A percentile compares a stretch with the other conserved stretches of the same genome.
Evolutionary conservation across 2,329 filamentous ascomycete species (phyloP).

Genomic region (Juglanconis oblonga): DNA sequence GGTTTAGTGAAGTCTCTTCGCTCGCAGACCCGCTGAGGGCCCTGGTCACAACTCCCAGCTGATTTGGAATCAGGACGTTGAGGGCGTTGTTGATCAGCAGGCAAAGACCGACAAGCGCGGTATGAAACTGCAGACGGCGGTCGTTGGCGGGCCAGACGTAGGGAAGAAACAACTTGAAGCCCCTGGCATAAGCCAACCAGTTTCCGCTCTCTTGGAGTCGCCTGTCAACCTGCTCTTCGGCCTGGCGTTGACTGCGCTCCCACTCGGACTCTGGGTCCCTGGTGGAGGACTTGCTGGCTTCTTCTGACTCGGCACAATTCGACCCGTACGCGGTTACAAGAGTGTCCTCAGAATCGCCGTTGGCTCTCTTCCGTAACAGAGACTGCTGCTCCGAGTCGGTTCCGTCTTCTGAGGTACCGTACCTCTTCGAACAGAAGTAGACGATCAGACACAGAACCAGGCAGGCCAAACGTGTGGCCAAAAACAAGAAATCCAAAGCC

Average conservation of each 20-base stretch:
- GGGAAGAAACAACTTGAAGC: constrained; percentile 74
- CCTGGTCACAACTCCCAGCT: constrained; percentile 77
- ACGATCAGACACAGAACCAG: constrained; percentile 33
- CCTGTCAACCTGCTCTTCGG: constrained; percentile 60
- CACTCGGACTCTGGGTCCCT: constrained; percentile 50
- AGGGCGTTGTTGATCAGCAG: constrained; percentile 69
- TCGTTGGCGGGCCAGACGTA: constrained; percentile 75
- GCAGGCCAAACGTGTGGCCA: constrained; percentile 31
- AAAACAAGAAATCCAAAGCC: constrained; percentile 29
- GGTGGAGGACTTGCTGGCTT: constrained; percentile 23
- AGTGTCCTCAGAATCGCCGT: constrained; percentile 20
- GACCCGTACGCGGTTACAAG: constrained; percentile 15
- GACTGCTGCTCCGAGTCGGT: constrained; percentile 58
- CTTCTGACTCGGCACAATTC: constrained; percentile 7
- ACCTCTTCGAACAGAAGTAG: constrained; percentile 25
- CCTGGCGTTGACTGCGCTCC: constrained; percentile 51
- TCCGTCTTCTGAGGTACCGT: constrained; percentile 21
- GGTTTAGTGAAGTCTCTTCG: constrained; percentile 40
- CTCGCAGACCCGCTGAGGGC: constrained; percentile 45
- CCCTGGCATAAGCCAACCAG: constrained; percentile 74
- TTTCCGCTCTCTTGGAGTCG: constrained; percentile 71
- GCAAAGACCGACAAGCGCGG: constrained; percentile 64
- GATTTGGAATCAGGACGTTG: constrained; percentile 75
- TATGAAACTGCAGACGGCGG: constrained; percentile 63
- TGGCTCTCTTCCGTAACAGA: constrained; percentile 44